These are phyloP conservation scores for Cenchrus americanus DNA, from an alignment of 176 grass and related monocot genomes.

Conservation along the genomic window DNA sequence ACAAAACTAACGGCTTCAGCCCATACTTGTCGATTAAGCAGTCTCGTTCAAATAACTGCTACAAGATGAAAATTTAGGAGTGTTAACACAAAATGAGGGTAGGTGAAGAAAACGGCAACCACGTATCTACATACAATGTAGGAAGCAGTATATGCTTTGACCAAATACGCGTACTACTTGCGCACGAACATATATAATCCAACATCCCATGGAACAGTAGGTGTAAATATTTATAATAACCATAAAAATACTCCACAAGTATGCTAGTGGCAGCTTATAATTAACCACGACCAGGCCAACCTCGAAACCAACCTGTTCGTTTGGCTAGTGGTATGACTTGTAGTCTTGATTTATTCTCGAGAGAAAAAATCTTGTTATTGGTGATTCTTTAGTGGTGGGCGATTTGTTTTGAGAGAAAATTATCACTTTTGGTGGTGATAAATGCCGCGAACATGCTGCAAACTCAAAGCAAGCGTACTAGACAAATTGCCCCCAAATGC, in stretches of 20 bases:
- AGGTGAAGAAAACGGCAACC: not conserved
- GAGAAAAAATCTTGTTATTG: too few relatives aligned
- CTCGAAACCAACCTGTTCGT: too few relatives aligned
- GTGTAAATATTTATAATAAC: not conserved
- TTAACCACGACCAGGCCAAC: conserved; percentile 1
- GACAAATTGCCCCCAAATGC: not conserved
- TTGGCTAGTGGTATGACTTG: too few relatives aligned
- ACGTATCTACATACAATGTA: not conserved
- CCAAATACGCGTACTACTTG: not conserved
- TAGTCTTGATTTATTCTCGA: too few relatives aligned
- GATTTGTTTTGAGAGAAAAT: too few relatives aligned
- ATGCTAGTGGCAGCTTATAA: too few relatives aligned
- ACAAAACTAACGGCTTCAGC: too few relatives aligned
- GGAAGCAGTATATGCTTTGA: conserved; percentile 1
- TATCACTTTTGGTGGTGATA: too few relatives aligned
- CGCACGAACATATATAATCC: too few relatives aligned
- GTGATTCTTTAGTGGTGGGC: too few relatives aligned
- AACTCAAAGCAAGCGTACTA: conserved; percentile 7
- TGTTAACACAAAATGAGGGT: not conserved
- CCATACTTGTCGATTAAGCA: too few relatives aligned
- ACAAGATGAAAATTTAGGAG: not conserved
- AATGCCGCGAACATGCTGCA: too few relatives aligned
- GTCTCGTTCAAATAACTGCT: not conserved
- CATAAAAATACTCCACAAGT: not conserved
- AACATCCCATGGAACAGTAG: not conserved